Percentiles rank a stretch among this genome's conserved stretches.
phyloP scores from a whole-genome alignment of 2,329 filamentous ascomycete genomes.

The Penicillium italicum region DNA sequence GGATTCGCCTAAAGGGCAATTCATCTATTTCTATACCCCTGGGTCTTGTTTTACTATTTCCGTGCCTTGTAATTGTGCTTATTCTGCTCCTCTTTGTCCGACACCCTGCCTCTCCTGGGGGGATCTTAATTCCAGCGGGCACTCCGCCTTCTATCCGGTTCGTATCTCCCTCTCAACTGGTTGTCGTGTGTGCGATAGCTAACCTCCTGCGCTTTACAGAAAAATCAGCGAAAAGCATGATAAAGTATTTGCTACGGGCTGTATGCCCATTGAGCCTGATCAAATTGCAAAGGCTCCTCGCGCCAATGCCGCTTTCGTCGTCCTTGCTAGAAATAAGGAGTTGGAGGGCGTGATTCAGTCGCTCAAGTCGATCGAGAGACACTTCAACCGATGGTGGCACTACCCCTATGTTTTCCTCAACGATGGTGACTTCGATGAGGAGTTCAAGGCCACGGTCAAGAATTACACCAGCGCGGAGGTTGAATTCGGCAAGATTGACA shows the following conservation, averaged over 20 bases:
- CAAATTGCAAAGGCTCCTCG: slow-evolving; percentile 56
- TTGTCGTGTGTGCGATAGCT: slow-evolving; percentile 8
- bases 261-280: slow-evolving; percentile 69
- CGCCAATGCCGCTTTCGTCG: slow-evolving; percentile 93
- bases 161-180: slow-evolving; percentile 28
- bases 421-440: slow-evolving; percentile 92
- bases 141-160: slow-evolving; percentile 87
- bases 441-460: slow-evolving; percentile 79
- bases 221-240: slow-evolving; percentile 97
- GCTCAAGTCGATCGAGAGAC: slow-evolving; percentile 93
- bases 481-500: slow-evolving; percentile 90
- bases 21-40: slow-evolving; percentile 89
- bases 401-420: slow-evolving; percentile 99
- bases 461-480: slow-evolving; percentile 87
- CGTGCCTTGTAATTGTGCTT: slow-evolving; percentile 82
- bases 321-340: slow-evolving; percentile 93
- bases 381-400: slow-evolving; percentile 98
- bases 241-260: slow-evolving; percentile 91
- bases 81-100: slow-evolving; percentile 86
- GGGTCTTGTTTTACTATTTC: slow-evolving; percentile 88
- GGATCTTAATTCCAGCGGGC: slow-evolving; percentile 82
- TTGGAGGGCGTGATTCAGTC: slow-evolving; percentile 94
- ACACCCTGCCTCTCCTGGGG: slow-evolving; percentile 77
- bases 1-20: slow-evolving; percentile 84
- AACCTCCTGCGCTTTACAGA: slow-evolving; percentile 46